Conservation (phyloP, 2,329 filamentous ascomycete species). For the Epichloe bromicola region DNA sequence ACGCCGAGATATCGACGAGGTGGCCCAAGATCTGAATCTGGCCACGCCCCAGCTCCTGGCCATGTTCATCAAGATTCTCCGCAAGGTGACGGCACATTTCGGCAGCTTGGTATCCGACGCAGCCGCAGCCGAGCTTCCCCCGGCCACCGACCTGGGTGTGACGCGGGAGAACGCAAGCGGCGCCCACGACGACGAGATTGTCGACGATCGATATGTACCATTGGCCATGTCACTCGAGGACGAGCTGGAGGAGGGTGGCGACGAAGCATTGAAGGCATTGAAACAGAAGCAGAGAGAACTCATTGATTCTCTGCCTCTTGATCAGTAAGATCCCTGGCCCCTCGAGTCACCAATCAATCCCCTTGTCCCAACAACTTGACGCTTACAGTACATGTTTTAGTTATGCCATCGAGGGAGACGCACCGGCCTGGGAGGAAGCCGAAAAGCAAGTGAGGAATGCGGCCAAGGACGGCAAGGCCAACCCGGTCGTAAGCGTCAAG, state of each 20-base stretch:
- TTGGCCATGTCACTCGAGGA: constrained; percentile 62
- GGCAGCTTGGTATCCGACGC: constrained; percentile 61
- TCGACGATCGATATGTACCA: constrained; percentile 54
- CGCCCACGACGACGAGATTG: constrained; percentile 56
- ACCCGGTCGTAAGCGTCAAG: constrained; percentile 68
- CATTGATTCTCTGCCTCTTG: constrained; percentile 80
- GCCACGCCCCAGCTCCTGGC: constrained; percentile 71
- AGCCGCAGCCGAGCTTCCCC: constrained; percentile 53
- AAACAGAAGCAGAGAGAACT: constrained; percentile 72
- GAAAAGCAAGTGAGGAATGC: constrained; percentile 61
- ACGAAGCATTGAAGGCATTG: constrained; percentile 59
- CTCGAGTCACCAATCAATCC: no score
- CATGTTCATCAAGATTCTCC: constrained; percentile 94
- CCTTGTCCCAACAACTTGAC: background rate
- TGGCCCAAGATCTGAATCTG: constrained; percentile 67
- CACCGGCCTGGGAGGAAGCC: constrained; percentile 51
- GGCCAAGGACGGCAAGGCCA: constrained; percentile 40
- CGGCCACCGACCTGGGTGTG: constrained; percentile 41
- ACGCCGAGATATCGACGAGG: constrained; percentile 68
- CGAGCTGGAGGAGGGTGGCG: constrained; percentile 72
- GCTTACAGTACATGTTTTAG: constrained; percentile 20
- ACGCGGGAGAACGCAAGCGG: constrained; percentile 46
- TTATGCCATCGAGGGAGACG: constrained; percentile 52
- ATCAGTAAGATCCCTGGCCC: constrained; percentile 35
- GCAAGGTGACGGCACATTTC: constrained; percentile 76